phyloP scores from a whole-genome alignment of 1,284 basidiomycete species.

The Pisolithus thermaeus region DNA sequence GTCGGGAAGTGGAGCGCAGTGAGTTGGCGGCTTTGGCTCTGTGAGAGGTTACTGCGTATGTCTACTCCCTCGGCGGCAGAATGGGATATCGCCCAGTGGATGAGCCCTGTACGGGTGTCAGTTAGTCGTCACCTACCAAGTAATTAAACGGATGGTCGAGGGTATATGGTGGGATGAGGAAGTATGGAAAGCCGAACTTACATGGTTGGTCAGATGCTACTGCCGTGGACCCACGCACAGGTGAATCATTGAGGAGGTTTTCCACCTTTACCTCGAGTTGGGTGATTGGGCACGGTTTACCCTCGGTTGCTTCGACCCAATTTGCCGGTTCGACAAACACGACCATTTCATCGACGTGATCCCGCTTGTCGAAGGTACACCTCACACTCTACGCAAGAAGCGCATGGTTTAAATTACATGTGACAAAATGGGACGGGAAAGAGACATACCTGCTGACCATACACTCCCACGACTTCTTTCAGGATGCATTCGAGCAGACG shows the following conservation, averaged over 20 bases:
- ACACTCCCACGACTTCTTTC: constrained; percentile 55
- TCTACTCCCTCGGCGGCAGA: constrained; percentile 27
- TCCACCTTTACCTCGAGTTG: constrained; percentile 35
- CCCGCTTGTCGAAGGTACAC: constrained; percentile 53
- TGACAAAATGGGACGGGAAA: not conserved
- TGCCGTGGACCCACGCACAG: constrained; percentile 31
- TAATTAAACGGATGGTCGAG: not conserved
- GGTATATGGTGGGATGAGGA: not conserved
- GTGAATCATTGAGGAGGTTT: constrained; percentile 30
- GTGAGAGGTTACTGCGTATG: constrained; percentile 31
- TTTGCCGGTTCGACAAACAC: constrained; percentile 64
- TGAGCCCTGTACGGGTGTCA: constrained; percentile 39
- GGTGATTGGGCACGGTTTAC: constrained; percentile 32
- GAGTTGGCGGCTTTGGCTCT: constrained; percentile 36
- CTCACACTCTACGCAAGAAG: constrained; percentile 42
- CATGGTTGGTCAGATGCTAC: constrained; percentile 33
- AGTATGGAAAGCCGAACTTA: constrained; percentile 23
- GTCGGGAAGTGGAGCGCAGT: constrained; percentile 42
- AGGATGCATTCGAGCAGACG: constrained; percentile 68
- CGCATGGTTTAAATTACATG: not conserved
- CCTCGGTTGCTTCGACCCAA: constrained; percentile 34
- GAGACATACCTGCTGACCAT: constrained; percentile 57
- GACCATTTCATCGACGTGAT: constrained; percentile 39
- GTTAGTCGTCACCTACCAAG: not conserved
- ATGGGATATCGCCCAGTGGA: constrained; percentile 45